A percentile compares a stretch with the other conserved stretches of the same genome.
These are phyloP conservation scores for Leccinum ochraceum DNA, from an alignment of 768 basidiomycete genomes.

Conservation along the genomic window DNA sequence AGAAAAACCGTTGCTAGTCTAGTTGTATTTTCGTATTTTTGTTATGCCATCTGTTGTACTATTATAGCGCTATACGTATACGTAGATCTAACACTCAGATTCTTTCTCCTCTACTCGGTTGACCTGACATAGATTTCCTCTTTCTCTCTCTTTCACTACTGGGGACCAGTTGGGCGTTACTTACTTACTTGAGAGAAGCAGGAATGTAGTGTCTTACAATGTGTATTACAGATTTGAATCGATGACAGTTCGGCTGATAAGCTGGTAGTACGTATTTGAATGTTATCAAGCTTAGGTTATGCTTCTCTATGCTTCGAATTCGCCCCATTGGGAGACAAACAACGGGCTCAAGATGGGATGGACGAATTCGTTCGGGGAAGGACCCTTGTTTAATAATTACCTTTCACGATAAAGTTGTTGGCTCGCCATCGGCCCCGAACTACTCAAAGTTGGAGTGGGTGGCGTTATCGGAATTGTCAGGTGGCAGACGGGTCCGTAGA, in stretches of 20 bases:
- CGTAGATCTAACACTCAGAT: background rate
- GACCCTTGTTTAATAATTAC: background rate
- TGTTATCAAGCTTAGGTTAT: background rate
- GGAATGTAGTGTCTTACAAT: background rate
- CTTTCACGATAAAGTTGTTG: background rate
- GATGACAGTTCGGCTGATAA: background rate
- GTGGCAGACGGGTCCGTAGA: too few relatives aligned
- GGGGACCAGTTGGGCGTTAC: background rate
- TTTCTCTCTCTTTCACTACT: background rate
- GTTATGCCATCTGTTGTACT: background rate
- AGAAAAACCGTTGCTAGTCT: too few relatives aligned
- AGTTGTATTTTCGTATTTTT: background rate
- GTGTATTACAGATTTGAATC: background rate
- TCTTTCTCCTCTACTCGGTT: background rate
- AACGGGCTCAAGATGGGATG: background rate
- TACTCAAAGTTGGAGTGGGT: too few relatives aligned
- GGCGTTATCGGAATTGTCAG: too few relatives aligned
- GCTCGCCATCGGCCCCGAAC: too few relatives aligned
- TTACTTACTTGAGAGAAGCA: background rate
- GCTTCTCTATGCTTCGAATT: background rate
- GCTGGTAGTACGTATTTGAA: background rate
- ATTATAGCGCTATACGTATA: background rate
- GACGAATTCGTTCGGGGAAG: too few relatives aligned
- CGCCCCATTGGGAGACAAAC: background rate
- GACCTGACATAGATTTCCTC: background rate